Evolutionary conservation across 2,329 filamentous ascomycete genomes (phyloP), one percentile per base, ranked within the genome.

Genomic region (Scytalidium sp.): DNA sequence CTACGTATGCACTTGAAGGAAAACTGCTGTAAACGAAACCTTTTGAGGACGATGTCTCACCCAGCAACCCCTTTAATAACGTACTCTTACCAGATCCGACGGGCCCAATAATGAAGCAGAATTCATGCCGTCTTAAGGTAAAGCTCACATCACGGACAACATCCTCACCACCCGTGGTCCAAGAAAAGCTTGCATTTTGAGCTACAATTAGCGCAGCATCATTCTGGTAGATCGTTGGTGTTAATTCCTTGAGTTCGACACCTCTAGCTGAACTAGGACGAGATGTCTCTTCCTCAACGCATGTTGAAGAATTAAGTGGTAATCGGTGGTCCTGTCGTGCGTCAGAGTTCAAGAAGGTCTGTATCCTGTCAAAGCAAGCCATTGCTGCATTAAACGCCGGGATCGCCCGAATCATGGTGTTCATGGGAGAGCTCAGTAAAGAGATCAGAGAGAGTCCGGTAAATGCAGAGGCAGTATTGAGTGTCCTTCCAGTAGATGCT

Each of bases 381-480:
- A 71, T 42, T 1, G 65, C 68, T 8, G 70, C 64, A 21, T 66
- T 67, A 19, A 75, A 43, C 13, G 63, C 54, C 1, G 73, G 67
- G 15, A 74, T 61, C 0, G 59, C 57, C 49, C 69, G 64, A 23
- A 75, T 68, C 45, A 75, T 55, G 36, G 58, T 64, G 36, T 68
- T 69, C 15, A 75, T 61, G 1, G 72, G 72, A 7, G 61, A 56
- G 2, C 67, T 54, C 15, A 75, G 54, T 0, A 75, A 58, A 1
- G 68, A 56, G 13, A 75, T 67, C 13, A 73, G 64, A 1, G 72
- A 73, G 1, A 75, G 48, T 0, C 68, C 67, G 0, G 73, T 71
- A 42, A 75, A 76, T n/a, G 73, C 60, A 51, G 23, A 59, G 8
- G 57, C 53, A n/a, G 55, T 55, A 21, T 56, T 52, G 10, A 63